phyloP scores from a whole-genome alignment of 202 grass and related monocot genomes.

The Setaria italica region DNA sequence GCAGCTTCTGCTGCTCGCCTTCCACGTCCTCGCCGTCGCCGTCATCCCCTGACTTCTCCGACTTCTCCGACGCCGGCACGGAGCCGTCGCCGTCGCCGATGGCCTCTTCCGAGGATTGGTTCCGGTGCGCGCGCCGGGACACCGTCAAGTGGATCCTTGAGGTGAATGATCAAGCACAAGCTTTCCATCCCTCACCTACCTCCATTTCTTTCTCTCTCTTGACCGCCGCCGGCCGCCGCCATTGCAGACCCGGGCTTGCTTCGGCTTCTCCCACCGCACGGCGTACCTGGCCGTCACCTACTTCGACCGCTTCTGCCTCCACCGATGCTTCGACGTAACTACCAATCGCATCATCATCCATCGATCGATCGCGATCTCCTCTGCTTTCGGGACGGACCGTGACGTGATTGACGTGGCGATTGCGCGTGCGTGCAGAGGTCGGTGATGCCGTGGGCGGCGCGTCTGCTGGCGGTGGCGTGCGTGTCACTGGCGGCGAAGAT shows the following conservation, averaged over 20 bases:
- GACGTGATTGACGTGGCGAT: neutral
- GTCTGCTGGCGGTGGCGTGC: slow-evolving; percentile 72
- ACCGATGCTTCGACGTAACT: slow-evolving; percentile 59
- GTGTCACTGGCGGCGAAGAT: slow-evolving; percentile 86
- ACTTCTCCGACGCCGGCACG: slow-evolving; percentile 16
- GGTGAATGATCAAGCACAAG: slow-evolving; percentile 43
- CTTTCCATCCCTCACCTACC: neutral
- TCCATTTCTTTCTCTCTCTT: neutral
- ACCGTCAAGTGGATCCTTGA: slow-evolving; percentile 72
- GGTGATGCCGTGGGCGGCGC: slow-evolving; percentile 68
- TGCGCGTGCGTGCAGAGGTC: slow-evolving; percentile 42
- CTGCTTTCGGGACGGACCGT: slow-evolving; percentile 26
- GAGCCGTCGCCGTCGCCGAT: slow-evolving; percentile 32
- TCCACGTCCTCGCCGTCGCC: neutral
- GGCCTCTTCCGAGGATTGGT: slow-evolving; percentile 56
- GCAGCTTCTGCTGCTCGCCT: slow-evolving; percentile 46
- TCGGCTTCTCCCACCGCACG: slow-evolving; percentile 72
- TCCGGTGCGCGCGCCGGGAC: slow-evolving; percentile 45
- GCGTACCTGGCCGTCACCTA: slow-evolving; percentile 74
- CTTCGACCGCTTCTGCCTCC: slow-evolving; percentile 81
- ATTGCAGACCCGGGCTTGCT: slow-evolving; percentile 63
- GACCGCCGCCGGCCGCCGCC: neutral
- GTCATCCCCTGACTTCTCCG: neutral
- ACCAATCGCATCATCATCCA: neutral
- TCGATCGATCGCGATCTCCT: neutral